A percentile compares a stretch with the other conserved stretches of the same genome.
These are phyloP conservation scores for Nakazawaea ishiwadae DNA, from an alignment of 805 yeast species.

Conservation along the genomic window DNA sequence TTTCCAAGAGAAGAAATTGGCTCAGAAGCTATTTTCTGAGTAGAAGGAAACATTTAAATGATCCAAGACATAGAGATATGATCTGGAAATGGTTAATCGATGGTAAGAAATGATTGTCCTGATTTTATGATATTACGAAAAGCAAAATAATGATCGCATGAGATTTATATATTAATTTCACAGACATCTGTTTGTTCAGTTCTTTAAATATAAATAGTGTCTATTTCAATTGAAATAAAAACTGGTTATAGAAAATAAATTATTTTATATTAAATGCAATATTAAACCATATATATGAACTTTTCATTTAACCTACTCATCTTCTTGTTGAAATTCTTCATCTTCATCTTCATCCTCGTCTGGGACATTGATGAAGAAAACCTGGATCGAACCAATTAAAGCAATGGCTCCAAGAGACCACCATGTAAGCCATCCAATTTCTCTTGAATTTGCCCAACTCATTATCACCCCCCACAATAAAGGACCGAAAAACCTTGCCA, in stretches of 20 bases:
- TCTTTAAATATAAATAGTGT: no score
- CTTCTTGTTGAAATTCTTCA: slow-evolving; percentile 2
- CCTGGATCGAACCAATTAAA: slow-evolving; percentile 3
- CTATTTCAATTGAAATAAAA: no score
- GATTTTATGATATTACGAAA: slow-evolving; percentile 1
- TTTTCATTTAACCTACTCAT: not conserved
- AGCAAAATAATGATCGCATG: no score
- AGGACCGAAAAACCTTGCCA: slow-evolving; percentile 57
- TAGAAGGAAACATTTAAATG: slow-evolving; percentile 17
- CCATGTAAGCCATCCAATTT: slow-evolving; percentile 14
- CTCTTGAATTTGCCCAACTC: slow-evolving; percentile 11
- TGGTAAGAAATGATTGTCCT: slow-evolving; percentile 25
- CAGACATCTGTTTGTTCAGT: no score
- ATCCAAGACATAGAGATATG: slow-evolving; percentile 35
- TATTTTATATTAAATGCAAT: no score
- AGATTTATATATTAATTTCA: no score
- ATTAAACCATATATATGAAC: no score
- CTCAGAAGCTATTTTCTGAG: slow-evolving; percentile 15
- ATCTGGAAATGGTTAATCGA: slow-evolving; percentile 55
- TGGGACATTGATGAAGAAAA: slow-evolving; percentile 8
- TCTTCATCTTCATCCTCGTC: slow-evolving; percentile 5
- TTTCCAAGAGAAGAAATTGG: slow-evolving; percentile 18
- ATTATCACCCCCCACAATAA: slow-evolving; percentile 43
- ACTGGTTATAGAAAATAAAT: no score
- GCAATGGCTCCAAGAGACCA: slow-evolving; percentile 13